Evolutionary conservation across 345 rosid species (phyloP).

Genomic region (Boechera retrofracta): DNA sequence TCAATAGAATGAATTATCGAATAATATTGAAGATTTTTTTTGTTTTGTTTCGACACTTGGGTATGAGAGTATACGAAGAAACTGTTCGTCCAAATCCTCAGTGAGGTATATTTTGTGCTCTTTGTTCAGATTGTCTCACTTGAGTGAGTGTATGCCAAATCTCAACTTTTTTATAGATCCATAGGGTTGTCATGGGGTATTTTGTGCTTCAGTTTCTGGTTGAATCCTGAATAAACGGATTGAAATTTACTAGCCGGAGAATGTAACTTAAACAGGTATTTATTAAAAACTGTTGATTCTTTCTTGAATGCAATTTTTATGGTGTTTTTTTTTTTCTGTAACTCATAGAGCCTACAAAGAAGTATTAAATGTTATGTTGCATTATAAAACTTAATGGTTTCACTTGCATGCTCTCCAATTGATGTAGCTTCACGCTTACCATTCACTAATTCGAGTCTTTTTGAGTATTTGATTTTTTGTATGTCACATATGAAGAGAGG

Average conservation of each 20-base stretch:
- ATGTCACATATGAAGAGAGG: slow-evolving; percentile 57
- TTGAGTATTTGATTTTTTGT: background rate
- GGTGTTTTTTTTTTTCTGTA: slow-evolving; percentile 14
- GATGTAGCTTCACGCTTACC: background rate
- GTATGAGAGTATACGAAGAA: no score
- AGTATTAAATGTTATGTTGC: slow-evolving; percentile 28
- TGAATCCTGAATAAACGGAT: slow-evolving; percentile 19
- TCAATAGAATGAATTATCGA: no score
- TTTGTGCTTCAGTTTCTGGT: slow-evolving; percentile 22
- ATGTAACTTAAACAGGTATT: slow-evolving; percentile 22
- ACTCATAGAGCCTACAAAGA: slow-evolving; percentile 23
- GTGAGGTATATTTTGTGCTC: no score
- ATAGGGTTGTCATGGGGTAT: background rate
- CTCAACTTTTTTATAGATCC: background rate
- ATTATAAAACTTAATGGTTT: slow-evolving; percentile 28
- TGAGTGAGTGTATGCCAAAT: background rate
- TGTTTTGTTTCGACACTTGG: no score
- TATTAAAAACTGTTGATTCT: slow-evolving; percentile 2
- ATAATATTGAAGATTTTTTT: no score
- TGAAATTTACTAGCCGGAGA: slow-evolving; percentile 1
- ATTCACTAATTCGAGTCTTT: background rate
- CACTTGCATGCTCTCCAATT: slow-evolving; percentile 8
- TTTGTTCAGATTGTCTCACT: background rate
- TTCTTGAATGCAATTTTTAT: slow-evolving; percentile 17
- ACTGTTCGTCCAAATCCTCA: no score